Evolutionary conservation across 805 yeast species (phyloP).

Genomic region (Candida ficus): DNA sequence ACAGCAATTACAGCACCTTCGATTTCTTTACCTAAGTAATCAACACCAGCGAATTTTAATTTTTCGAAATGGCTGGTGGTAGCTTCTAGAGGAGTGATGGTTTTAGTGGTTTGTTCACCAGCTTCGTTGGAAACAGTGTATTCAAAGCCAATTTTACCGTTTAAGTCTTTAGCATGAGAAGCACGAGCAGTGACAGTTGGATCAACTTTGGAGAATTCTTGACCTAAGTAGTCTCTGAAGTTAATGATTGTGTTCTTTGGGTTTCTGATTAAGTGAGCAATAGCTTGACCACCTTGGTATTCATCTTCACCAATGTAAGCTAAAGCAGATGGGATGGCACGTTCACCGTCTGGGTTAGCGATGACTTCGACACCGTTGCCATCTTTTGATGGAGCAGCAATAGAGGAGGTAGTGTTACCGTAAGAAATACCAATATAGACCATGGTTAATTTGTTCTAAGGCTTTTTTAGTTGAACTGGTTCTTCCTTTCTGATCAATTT

Average conservation of each 20-base stretch:
- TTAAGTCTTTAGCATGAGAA: slow-evolving; percentile 60
- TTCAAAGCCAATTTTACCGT: slow-evolving; percentile 67
- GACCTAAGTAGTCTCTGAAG: slow-evolving; percentile 91
- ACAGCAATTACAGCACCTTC: slow-evolving; percentile 85
- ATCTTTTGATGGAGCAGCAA: slow-evolving; percentile 79
- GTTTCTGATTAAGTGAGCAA: slow-evolving; percentile 88
- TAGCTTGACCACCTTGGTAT: slow-evolving; percentile 96
- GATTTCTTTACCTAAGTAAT: slow-evolving; percentile 76
- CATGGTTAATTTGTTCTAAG: slow-evolving; percentile 18
- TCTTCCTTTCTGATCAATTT: not conserved
- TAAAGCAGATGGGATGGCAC: slow-evolving; percentile 89
- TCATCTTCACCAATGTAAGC: slow-evolving; percentile 93
- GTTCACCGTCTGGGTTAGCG: slow-evolving; percentile 99
- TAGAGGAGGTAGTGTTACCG: slow-evolving; percentile 94
- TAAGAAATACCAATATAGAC: slow-evolving; percentile 87
- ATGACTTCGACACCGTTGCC: slow-evolving; percentile 89
- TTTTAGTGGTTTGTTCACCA: slow-evolving; percentile 45
- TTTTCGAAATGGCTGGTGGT: slow-evolving; percentile 79
- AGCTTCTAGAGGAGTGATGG: slow-evolving; percentile 68
- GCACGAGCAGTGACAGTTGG: slow-evolving; percentile 57
- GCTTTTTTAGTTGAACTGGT: not conserved
- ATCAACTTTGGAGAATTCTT: slow-evolving; percentile 64
- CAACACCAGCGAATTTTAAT: slow-evolving; percentile 84
- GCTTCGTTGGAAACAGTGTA: slow-evolving; percentile 30
- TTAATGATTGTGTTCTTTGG: slow-evolving; percentile 79